Evolutionary conservation across 2,329 filamentous ascomycete genomes (phyloP).

Genomic region (Diplocarpon rosae): DNA sequence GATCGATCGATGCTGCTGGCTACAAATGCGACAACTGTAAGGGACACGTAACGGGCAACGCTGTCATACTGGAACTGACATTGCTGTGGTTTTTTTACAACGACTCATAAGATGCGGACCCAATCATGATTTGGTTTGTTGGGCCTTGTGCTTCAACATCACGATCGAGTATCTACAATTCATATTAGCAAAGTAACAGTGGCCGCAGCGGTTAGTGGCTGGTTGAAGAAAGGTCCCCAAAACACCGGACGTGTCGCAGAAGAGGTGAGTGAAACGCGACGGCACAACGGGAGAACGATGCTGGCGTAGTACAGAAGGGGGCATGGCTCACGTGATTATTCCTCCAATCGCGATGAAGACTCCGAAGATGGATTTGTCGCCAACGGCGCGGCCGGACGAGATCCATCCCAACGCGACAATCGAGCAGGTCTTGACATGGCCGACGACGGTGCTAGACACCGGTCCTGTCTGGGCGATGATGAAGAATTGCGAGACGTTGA

Average conservation of each 20-base stretch:
- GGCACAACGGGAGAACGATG: too few species aligned
- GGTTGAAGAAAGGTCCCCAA: background rate
- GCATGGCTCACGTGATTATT: constrained; percentile 41
- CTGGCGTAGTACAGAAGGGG: background rate
- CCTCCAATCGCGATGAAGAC: constrained; percentile 45
- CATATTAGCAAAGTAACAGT: background rate
- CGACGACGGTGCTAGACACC: constrained; percentile 54
- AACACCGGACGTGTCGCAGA: background rate
- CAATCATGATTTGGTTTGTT: constrained; percentile 12
- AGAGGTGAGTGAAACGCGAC: background rate
- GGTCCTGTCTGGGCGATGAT: constrained; percentile 51
- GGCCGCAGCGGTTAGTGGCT: background rate
- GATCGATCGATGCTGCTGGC: too few species aligned
- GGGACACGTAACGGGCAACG: too few species aligned
- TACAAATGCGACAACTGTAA: too few species aligned
- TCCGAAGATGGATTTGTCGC: constrained; percentile 43
- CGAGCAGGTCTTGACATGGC: constrained; percentile 53
- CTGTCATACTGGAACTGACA: too few species aligned
- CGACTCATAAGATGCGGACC: too few species aligned
- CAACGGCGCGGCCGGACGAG: constrained; percentile 42
- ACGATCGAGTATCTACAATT: constrained; percentile 34
- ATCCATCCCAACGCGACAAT: constrained; percentile 55
- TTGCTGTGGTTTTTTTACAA: too few species aligned
- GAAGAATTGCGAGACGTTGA: constrained; percentile 55
- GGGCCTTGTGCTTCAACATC: constrained; percentile 34